Conservation (phyloP, 768 basidiomycete species). For the Suillus brevipes region DNA sequence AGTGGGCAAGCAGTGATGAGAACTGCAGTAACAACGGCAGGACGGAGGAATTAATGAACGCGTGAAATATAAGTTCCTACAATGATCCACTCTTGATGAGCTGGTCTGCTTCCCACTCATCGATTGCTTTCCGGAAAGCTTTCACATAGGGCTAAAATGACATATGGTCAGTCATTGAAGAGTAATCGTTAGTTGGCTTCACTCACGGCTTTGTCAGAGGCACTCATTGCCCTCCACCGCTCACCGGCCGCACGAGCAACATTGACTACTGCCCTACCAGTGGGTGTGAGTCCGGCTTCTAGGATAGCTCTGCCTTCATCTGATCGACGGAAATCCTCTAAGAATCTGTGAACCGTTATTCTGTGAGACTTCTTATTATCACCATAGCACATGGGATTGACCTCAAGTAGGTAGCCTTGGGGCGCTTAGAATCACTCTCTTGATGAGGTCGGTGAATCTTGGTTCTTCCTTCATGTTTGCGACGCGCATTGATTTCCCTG, state of each 20-base stretch:
- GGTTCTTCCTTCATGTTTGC: slow-evolving; percentile 27
- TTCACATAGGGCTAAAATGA: slow-evolving; percentile 11
- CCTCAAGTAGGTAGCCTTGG: slow-evolving; percentile 25
- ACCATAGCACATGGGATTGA: slow-evolving; percentile 13
- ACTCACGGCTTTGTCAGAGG: slow-evolving; percentile 34
- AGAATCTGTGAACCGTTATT: slow-evolving; percentile 18
- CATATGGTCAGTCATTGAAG: neutral
- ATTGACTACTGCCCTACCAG: slow-evolving; percentile 7
- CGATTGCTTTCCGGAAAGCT: slow-evolving; percentile 5
- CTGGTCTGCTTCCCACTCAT: neutral
- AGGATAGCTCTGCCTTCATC: slow-evolving; percentile 20
- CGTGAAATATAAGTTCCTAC: neutral
- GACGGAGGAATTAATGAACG: neutral
- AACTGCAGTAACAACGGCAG: neutral
- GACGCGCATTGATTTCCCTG: slow-evolving; percentile 34
- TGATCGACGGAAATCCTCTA: slow-evolving; percentile 17
- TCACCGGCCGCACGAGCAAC: slow-evolving; percentile 19
- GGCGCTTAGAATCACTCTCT: neutral
- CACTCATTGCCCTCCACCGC: slow-evolving; percentile 34
- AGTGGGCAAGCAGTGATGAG: neutral
- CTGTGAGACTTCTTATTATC: neutral
- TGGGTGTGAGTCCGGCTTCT: slow-evolving; percentile 8
- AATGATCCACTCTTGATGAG: neutral
- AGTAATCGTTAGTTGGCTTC: neutral
- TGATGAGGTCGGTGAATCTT: slow-evolving; percentile 11